Conservation (phyloP, 83 land plant species). For the Picea abies region DNA sequence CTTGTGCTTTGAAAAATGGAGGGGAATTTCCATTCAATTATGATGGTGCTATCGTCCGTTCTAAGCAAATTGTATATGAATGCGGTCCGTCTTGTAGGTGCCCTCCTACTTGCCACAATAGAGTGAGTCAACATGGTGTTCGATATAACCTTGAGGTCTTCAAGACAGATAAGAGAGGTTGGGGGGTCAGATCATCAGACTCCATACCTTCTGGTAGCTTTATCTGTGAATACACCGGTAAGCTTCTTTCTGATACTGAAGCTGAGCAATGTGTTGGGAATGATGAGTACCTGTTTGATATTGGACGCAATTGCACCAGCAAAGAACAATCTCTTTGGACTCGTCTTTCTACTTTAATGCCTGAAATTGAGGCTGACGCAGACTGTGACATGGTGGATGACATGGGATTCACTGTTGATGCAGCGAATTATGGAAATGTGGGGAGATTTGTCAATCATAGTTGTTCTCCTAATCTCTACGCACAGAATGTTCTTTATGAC, state of each 20-base stretch:
- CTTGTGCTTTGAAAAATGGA: conserved; percentile 24
- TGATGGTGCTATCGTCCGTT: conserved; percentile 27
- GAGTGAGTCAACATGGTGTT: conserved; percentile 33
- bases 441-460: conserved; percentile 54
- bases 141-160: conserved; percentile 36
- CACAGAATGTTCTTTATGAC: conserved; percentile 48
- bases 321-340: conserved; percentile 39
- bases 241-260: conserved; percentile 7
- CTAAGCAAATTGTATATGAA: conserved; percentile 29
- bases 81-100: conserved; percentile 37
- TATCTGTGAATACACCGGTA: conserved; percentile 40
- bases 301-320: conserved; percentile 32
- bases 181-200: conserved; percentile 56
- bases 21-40: conserved; percentile 26
- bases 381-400: background rate
- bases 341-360: conserved; percentile 19
- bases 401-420: conserved; percentile 29
- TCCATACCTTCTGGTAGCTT: conserved; percentile 41
- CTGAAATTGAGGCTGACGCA: background rate
- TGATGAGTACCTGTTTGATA: conserved; percentile 40
- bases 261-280: conserved; percentile 18
- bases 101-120: conserved; percentile 23
- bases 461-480: conserved; percentile 44
- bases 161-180: conserved; percentile 41
- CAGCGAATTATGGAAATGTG: conserved; percentile 34